Base-by-base conservation (phyloP, 2,329 filamentous ascomycete genomes). In the Fusarium subglutinans region DNA sequence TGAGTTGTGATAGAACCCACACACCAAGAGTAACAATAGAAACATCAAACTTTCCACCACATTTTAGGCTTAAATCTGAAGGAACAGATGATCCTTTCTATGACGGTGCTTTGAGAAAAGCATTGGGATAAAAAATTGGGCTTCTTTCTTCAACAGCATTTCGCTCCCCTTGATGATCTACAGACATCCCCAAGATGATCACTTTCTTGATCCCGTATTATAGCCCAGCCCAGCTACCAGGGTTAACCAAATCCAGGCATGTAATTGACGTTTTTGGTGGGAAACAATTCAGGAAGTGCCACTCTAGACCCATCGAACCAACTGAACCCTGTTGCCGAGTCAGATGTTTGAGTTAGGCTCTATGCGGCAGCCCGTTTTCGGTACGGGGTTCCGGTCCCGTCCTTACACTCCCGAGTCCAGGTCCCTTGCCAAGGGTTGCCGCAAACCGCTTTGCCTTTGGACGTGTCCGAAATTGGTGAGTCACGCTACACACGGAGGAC, bases 281-380 rank as follows among this genome's bases (percentile, higher is more conserved):
- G 59, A 44, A 70, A 50, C 63, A 48, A 60, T 75, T 76, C 69
- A 56, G 75, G 64, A 77, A 70, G 45, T 53, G 65, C 66, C 58
- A 69, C 65, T 55, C 35, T 55, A 53, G 53, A 48, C 72, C 68
- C 72, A 59, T 56, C 58, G n/a, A 68, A 44, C 70, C 71, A 77
- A 77, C 71, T 68, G 70, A 78, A 78, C 76, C 76, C 68, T 78
- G 74, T 78, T 74, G 74, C 74, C 72, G 63, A 78, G 74, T 75
- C 75, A 77, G 71, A 66, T 75, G 55, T 68, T 63, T 61, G 56
- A 66, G 54, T 77, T 77, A 66, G 69, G 63, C 70, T 70, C 57
- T 44, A 66, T 70, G 71, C 66, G 66, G 63, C 65, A 62, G 65
- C 74, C 66, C 66, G 66, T 73, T 67, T 60, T 71, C 64, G 66